A percentile compares a stretch with the other conserved stretches of the same genome.
These are phyloP conservation scores for Spencermartinsiella ligniputridi DNA, from an alignment of 1,139 yeast genomes.

Conservation along the genomic window DNA sequence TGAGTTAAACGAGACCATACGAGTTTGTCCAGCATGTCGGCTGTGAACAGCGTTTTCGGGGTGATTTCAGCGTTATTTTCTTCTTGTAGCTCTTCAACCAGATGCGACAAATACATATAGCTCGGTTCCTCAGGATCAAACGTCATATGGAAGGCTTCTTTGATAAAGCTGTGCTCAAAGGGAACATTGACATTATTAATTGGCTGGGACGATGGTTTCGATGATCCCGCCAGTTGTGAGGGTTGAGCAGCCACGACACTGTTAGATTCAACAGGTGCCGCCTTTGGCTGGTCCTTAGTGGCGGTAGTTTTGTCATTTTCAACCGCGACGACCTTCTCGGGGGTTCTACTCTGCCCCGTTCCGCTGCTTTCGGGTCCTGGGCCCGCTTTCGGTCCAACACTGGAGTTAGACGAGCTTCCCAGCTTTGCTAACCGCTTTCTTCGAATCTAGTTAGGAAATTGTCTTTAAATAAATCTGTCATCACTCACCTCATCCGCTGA, in stretches of 20 bases:
- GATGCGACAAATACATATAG: slow-evolving; percentile 10
- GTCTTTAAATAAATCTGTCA: no score
- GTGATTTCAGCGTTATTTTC: slow-evolving; percentile 15
- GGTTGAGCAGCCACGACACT: no score
- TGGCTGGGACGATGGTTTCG: no score
- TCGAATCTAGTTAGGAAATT: neutral
- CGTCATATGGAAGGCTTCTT: slow-evolving; percentile 20
- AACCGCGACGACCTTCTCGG: no score
- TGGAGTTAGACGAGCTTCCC: neutral
- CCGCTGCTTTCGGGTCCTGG: neutral
- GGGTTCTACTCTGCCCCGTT: neutral
- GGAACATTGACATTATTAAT: no score
- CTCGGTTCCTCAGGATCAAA: slow-evolving; percentile 14
- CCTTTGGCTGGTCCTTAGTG: no score
- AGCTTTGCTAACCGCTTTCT: neutral
- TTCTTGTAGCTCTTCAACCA: slow-evolving; percentile 12
- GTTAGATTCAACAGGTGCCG: no score
- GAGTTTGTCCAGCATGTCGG: slow-evolving; percentile 27
- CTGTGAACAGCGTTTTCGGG: slow-evolving; percentile 13
- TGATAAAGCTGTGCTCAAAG: slow-evolving; percentile 22
- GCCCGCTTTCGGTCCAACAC: neutral
- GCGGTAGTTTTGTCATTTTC: no score
- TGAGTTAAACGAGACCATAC: slow-evolving; percentile 29
- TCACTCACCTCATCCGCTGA: neutral
- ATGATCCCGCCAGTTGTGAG: neutral